Evolutionary conservation across 176 grass and related monocot species (phyloP).

Genomic region (Ensete glaucum): DNA sequence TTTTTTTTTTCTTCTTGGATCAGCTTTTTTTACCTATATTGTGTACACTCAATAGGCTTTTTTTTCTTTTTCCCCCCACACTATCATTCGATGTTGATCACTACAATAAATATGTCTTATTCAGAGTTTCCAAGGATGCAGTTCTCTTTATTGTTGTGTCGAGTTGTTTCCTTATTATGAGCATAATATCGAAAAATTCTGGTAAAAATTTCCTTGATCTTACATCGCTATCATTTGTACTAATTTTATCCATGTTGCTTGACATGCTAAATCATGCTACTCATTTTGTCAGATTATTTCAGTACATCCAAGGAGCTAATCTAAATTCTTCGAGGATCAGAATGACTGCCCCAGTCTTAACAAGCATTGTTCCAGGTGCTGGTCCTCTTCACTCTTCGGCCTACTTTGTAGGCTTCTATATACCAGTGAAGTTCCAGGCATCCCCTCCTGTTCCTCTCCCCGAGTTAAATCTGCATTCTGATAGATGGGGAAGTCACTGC

Average conservation of each 20-base stretch:
- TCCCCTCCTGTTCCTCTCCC: constrained; percentile 75
- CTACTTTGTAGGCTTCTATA: constrained; percentile 57
- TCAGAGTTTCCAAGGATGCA: too few relatives aligned
- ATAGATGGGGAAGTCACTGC: constrained; percentile 64
- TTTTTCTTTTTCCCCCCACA: background rate
- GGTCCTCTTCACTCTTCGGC: constrained; percentile 57
- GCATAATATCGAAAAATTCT: background rate
- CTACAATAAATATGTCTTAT: too few relatives aligned
- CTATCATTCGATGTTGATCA: background rate
- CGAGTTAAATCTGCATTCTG: constrained; percentile 52
- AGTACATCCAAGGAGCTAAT: constrained; percentile 84
- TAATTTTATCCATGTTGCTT: background rate
- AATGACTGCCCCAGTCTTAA: constrained; percentile 67
- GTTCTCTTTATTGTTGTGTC: too few relatives aligned
- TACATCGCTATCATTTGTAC: too few relatives aligned
- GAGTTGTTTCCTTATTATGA: too few relatives aligned
- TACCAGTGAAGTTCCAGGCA: constrained; percentile 58
- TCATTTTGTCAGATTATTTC: constrained; percentile 52
- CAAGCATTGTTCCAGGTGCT: constrained; percentile 51
- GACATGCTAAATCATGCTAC: constrained; percentile 1
- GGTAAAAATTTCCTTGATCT: background rate
- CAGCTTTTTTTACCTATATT: background rate
- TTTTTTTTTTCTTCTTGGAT: too few relatives aligned
- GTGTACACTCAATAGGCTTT: background rate
- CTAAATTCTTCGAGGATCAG: constrained; percentile 75